These are phyloP conservation scores for Xerocomus amazonicus DNA, from an alignment of 1,284 basidiomycete genomes.

Conservation along the genomic window DNA sequence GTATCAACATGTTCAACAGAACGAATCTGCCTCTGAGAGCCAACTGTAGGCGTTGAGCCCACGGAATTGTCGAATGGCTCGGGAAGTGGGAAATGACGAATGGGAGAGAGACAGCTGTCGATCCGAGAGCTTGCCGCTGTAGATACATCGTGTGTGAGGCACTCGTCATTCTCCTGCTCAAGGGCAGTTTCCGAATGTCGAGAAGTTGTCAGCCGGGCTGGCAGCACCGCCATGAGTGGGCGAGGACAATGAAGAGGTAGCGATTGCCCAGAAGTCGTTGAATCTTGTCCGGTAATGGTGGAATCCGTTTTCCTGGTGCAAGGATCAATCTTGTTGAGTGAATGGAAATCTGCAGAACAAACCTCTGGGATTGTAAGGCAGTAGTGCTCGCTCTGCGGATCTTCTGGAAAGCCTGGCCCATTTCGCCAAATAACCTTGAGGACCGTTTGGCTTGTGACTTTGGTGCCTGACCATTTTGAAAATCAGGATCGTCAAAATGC, in stretches of 20 bases:
- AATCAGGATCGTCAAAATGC: not conserved
- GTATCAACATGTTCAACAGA: not conserved
- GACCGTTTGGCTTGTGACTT: slow-evolving; percentile 1
- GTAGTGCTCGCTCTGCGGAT: slow-evolving; percentile 1
- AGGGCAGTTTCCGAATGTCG: slow-evolving; percentile 1
- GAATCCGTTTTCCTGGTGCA: slow-evolving; percentile 1
- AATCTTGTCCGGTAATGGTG: not conserved
- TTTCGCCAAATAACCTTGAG: not conserved
- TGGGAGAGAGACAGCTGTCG: slow-evolving; percentile 19
- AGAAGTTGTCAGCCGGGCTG: slow-evolving; percentile 3
- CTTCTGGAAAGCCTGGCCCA: not conserved
- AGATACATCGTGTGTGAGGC: not conserved
- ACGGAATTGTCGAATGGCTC: slow-evolving; percentile 10
- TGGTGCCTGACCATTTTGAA: not conserved
- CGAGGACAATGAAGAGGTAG: not conserved
- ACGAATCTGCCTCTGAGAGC: not conserved
- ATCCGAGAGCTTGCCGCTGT: slow-evolving; percentile 1
- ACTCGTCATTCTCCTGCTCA: not conserved
- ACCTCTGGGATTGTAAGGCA: slow-evolving; percentile 9
- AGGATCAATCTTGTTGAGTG: slow-evolving; percentile 2
- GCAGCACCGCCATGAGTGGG: not conserved
- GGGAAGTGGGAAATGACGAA: slow-evolving; percentile 14
- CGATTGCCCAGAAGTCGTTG: not conserved
- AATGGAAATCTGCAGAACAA: not conserved
- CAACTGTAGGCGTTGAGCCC: not conserved